phyloP scores from a whole-genome alignment of 768 basidiomycete species.

The Gloeophyllum trabeum region DNA sequence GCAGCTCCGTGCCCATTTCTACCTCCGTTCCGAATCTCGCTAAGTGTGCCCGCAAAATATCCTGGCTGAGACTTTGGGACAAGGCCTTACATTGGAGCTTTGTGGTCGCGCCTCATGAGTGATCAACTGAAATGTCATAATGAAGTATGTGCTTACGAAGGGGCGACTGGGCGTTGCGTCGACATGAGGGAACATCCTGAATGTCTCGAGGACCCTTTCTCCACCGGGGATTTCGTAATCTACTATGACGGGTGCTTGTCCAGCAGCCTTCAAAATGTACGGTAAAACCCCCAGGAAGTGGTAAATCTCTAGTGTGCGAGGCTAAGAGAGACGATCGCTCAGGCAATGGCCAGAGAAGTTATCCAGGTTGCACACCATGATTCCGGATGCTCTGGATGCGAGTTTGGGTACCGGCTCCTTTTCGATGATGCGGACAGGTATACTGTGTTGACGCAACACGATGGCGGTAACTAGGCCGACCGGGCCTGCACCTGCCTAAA shows the following conservation, averaged over 20 bases:
- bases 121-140: too few relatives aligned
- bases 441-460: constrained; percentile 19
- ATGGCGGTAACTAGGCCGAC: constrained; percentile 33
- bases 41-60: constrained; percentile 7
- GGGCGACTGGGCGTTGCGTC: too few relatives aligned
- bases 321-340: neutral
- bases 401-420: constrained; percentile 10
- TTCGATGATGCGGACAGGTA: constrained; percentile 23
- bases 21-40: neutral
- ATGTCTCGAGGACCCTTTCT: too few relatives aligned
- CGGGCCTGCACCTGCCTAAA: constrained; percentile 34
- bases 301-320: constrained; percentile 20
- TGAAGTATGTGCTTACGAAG: too few relatives aligned
- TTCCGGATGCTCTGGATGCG: constrained; percentile 16
- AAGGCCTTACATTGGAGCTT: too few relatives aligned
- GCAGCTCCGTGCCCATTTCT: constrained; percentile 18
- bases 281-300: constrained; percentile 27
- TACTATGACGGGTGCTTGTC: too few relatives aligned
- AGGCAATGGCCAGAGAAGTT: neutral
- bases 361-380: constrained; percentile 10
- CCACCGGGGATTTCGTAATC: too few relatives aligned
- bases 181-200: too few relatives aligned
- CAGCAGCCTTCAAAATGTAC: constrained; percentile 16
- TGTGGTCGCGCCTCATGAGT: too few relatives aligned
- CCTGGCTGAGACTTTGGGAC: constrained; percentile 2